phyloP scores from a whole-genome alignment of 2,329 filamentous ascomycete species.

The Trichoderma endophyticum region DNA sequence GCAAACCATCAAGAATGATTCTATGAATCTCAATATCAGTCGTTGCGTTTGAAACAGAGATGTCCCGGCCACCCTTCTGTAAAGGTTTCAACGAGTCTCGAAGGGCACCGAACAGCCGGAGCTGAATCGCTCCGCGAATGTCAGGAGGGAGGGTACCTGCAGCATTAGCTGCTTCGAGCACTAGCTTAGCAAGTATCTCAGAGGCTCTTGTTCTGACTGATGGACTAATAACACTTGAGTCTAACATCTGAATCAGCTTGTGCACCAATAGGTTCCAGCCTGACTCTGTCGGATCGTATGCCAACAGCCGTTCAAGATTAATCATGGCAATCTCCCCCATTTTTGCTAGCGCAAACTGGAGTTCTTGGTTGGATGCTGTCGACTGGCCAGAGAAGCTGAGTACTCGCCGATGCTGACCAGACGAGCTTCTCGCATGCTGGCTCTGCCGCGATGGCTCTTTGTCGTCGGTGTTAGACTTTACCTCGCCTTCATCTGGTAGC shows the following conservation, averaged over 20 bases:
- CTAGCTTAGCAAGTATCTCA: constrained; percentile 59
- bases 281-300: constrained; percentile 61
- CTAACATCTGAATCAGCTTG: constrained; percentile 52
- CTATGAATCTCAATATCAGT: constrained; percentile 78
- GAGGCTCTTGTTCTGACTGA: constrained; percentile 59
- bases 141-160: constrained; percentile 52
- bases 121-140: constrained; percentile 60
- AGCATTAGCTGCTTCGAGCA: constrained; percentile 55
- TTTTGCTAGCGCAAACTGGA: constrained; percentile 68
- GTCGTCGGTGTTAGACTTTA: constrained; percentile 22
- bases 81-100: constrained; percentile 56
- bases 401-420: constrained; percentile 43
- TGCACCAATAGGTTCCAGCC: constrained; percentile 70
- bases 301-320: constrained; percentile 71
- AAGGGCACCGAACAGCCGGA: constrained; percentile 66
- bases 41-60: constrained; percentile 55
- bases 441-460: constrained; percentile 20
- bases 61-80: constrained; percentile 50
- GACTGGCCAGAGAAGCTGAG: constrained; percentile 47
- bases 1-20: constrained; percentile 73
- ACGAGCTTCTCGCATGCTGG: constrained; percentile 36
- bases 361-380: constrained; percentile 56
- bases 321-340: constrained; percentile 69
- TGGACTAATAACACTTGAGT: constrained; percentile 45
- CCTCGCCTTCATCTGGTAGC: constrained; percentile 45